Conservation (phyloP, 139 green algal genomes). For the Zygnema cylindricum region DNA sequence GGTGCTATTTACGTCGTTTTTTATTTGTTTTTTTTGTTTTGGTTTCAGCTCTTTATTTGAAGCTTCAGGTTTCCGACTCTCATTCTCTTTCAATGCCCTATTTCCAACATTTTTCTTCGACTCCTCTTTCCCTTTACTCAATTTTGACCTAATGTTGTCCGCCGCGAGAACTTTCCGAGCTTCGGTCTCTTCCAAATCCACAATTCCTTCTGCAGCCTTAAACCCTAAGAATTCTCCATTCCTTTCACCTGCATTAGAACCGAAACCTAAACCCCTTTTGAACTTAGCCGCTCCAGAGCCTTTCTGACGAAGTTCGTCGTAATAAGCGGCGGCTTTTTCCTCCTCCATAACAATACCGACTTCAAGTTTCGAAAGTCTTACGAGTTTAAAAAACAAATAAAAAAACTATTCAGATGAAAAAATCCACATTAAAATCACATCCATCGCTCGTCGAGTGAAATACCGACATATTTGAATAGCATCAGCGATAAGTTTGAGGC, state of each 20-base stretch:
- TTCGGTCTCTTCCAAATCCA: neutral
- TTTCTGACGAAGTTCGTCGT: constrained; percentile 12
- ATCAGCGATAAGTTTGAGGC: too few species aligned
- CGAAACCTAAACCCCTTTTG: constrained; percentile 37
- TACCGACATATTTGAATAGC: too few species aligned
- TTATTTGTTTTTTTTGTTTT: too few species aligned
- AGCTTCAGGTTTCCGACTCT: too few species aligned
- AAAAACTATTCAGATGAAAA: too few species aligned
- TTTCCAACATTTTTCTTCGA: too few species aligned
- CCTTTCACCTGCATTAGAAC: neutral
- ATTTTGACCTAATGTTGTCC: neutral
- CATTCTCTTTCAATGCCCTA: too few species aligned
- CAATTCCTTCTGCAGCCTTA: neutral
- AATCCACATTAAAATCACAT: too few species aligned
- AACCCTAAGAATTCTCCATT: neutral
- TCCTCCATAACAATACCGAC: constrained; percentile 26
- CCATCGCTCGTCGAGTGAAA: too few species aligned
- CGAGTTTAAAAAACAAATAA: constrained; percentile 6
- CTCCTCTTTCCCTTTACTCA: too few species aligned
- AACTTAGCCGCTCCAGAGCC: constrained; percentile 31
- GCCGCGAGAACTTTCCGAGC: neutral
- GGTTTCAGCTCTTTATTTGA: too few species aligned
- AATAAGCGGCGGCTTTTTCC: constrained; percentile 30
- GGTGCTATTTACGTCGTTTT: too few species aligned
- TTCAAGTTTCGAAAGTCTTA: constrained; percentile 3